phyloP scores from a whole-genome alignment of 2,329 filamentous ascomycete species.

The Aureobasidium sp. region DNA sequence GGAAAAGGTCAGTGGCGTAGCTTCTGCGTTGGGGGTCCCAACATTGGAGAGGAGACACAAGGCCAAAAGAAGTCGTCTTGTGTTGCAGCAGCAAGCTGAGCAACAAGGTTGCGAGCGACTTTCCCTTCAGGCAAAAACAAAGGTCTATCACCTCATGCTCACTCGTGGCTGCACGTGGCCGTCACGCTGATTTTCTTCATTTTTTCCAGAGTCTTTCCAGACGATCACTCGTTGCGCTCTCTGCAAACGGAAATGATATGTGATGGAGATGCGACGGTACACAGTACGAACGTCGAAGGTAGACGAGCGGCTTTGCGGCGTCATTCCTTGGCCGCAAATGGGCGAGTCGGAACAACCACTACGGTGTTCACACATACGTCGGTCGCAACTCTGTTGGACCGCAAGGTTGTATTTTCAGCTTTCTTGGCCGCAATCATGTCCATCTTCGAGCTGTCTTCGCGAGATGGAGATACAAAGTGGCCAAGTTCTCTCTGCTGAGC shows the following conservation, averaged over 20 bases:
- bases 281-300: not conserved
- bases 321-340: not conserved
- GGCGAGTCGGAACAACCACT: not conserved
- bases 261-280: not conserved
- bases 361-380: not conserved
- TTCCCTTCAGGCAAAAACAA: not conserved
- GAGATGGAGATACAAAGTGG: not conserved
- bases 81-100: not conserved
- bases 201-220: not conserved
- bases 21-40: not conserved
- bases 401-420: not conserved
- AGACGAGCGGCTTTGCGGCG: not conserved
- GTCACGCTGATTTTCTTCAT: not conserved
- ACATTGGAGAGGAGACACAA: not conserved
- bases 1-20: not conserved
- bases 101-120: not conserved
- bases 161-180: constrained; percentile 13
- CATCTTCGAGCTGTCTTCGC: not conserved
- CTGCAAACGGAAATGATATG: constrained; percentile 8
- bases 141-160: not conserved
- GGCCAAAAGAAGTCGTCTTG: not conserved
- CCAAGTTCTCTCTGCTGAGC: not conserved
- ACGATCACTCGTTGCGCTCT: constrained; percentile 2
- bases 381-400: not conserved
- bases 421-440: not conserved